Conservation (phyloP, 805 yeast species). For the Saturnispora diversa region DNA sequence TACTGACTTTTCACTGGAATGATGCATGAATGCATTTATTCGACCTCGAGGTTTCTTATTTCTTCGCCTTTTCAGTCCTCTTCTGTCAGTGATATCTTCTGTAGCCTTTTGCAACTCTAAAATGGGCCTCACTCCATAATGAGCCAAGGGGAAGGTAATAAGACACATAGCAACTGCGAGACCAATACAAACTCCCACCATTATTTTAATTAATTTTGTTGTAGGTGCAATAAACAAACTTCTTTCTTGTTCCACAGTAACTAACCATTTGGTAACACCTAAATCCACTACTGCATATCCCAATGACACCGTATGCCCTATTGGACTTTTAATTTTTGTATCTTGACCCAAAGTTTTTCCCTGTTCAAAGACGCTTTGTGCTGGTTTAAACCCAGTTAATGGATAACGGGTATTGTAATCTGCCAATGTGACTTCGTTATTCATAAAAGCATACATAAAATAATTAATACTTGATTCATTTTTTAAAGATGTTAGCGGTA, state of each 20-base stretch:
- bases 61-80: slow-evolving; percentile 24
- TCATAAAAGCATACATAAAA: slow-evolving; percentile 38
- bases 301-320: slow-evolving; percentile 39
- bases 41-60: slow-evolving; percentile 7
- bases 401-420: slow-evolving; percentile 8
- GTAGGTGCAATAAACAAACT: slow-evolving; percentile 56
- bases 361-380: slow-evolving; percentile 17
- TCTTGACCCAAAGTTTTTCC: slow-evolving; percentile 34
- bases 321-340: slow-evolving; percentile 31
- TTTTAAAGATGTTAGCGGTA: slow-evolving; percentile 19
- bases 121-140: slow-evolving; percentile 79
- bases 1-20: slow-evolving; percentile 8
- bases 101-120: slow-evolving; percentile 74
- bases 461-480: slow-evolving; percentile 26
- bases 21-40: slow-evolving; percentile 2
- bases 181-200: slow-evolving; percentile 71
- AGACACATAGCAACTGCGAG: slow-evolving; percentile 67
- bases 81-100: slow-evolving; percentile 50
- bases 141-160: slow-evolving; percentile 76
- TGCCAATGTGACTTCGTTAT: slow-evolving; percentile 15
- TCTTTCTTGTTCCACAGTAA: slow-evolving; percentile 58
- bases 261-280: slow-evolving; percentile 54
- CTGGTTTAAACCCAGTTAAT: slow-evolving; percentile 20
- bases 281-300: slow-evolving; percentile 47
- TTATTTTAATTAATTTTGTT: slow-evolving; percentile 51